Percentiles rank a stretch among this genome's conserved stretches.
Evolutionary conservation across 1,284 basidiomycete species (phyloP).

Genomic region (Flammula alnicola): DNA sequence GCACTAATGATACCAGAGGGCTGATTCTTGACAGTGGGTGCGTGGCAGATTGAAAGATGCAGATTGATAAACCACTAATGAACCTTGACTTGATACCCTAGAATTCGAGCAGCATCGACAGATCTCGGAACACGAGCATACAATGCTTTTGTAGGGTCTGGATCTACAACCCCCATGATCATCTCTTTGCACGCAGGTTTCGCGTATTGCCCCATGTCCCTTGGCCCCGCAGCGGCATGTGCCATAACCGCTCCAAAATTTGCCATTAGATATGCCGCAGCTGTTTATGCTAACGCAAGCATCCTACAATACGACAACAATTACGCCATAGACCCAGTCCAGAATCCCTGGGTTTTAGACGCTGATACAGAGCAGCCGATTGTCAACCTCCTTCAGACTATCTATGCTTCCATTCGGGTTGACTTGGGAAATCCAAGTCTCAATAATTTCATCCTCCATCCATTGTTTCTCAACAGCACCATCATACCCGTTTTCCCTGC

Average conservation of each 20-base stretch:
- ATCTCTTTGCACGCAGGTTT: conserved; percentile 26
- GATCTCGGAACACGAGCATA: conserved; percentile 16
- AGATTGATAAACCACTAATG: neutral
- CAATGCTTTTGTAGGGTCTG: conserved; percentile 16
- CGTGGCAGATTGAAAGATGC: neutral
- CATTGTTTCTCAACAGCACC: conserved; percentile 12
- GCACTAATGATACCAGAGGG: conserved; percentile 8
- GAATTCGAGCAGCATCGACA: conserved; percentile 8
- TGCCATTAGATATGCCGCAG: conserved; percentile 12
- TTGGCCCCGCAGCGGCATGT: conserved; percentile 22
- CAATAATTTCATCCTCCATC: conserved; percentile 30
- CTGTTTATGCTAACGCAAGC: conserved; percentile 9
- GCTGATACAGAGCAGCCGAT: conserved; percentile 12
- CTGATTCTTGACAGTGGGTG: conserved; percentile 10
- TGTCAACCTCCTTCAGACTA: conserved; percentile 25
- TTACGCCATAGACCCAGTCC: neutral
- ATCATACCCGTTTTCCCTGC: conserved; percentile 17
- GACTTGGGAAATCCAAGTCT: conserved; percentile 28
- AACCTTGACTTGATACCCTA: too few relatives aligned
- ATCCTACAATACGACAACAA: conserved; percentile 8
- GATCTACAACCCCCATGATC: conserved; percentile 16
- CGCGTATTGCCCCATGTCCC: conserved; percentile 25
- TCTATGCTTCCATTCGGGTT: conserved; percentile 25
- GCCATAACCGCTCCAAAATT: conserved; percentile 16
- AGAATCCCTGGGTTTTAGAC: conserved; percentile 11